Evolutionary conservation across 2,329 filamentous ascomycete species (phyloP).

Genomic region (Neophaeococcomyces aloes): DNA sequence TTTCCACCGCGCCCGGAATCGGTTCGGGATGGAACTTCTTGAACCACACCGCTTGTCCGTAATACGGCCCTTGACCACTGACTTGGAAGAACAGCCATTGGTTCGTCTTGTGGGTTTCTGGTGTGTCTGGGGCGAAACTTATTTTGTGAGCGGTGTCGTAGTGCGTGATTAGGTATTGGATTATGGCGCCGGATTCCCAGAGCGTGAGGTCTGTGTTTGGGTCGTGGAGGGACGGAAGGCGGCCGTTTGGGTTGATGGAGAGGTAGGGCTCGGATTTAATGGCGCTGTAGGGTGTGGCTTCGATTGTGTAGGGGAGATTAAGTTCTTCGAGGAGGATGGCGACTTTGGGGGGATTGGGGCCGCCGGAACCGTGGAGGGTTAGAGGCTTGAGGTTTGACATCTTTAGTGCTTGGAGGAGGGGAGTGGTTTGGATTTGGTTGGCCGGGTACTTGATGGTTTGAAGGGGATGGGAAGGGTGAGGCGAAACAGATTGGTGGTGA

Average conservation of each 20-base stretch:
- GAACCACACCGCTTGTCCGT: constrained; percentile 38
- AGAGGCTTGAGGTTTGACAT: too few species aligned
- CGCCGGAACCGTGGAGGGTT: too few species aligned
- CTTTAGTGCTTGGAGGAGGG: too few species aligned
- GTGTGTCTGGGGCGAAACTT: constrained; percentile 26
- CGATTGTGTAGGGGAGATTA: constrained; percentile 24
- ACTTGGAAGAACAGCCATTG: constrained; percentile 38
- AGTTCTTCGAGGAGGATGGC: constrained; percentile 26
- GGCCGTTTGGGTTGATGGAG: constrained; percentile 27
- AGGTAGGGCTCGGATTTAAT: constrained; percentile 24
- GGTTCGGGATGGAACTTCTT: constrained; percentile 32
- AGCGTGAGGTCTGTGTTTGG: constrained; percentile 29
- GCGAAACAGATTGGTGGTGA: too few species aligned
- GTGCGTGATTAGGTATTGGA: constrained; percentile 34
- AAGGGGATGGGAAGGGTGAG: too few species aligned
- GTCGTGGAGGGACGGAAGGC: constrained; percentile 27
- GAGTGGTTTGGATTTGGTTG: too few species aligned
- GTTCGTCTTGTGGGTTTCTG: constrained; percentile 28
- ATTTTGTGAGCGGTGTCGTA: constrained; percentile 34
- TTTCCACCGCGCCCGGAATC: constrained; percentile 32
- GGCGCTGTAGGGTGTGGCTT: constrained; percentile 16
- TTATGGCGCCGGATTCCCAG: constrained; percentile 36
- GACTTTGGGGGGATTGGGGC: constrained; percentile 19
- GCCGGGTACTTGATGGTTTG: too few species aligned
- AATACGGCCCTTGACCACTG: constrained; percentile 39